Evolutionary conservation across 192 early-diverging fungal species (phyloP).

Genomic region (Gigaspora rosea): DNA sequence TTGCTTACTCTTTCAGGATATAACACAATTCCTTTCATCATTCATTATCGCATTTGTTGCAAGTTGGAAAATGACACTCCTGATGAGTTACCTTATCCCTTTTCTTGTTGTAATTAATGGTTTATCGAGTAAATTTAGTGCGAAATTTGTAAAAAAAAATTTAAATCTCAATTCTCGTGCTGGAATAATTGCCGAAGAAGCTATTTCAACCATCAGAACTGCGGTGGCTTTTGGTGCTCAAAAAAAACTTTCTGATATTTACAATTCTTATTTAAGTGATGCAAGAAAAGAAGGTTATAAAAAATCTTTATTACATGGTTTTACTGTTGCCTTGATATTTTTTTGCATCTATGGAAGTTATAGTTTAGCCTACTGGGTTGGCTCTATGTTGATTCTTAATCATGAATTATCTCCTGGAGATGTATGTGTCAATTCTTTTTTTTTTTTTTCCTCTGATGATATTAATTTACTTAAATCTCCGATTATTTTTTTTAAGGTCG

Average conservation of each 20-base stretch:
- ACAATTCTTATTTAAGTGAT: no score
- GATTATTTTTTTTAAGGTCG: no score
- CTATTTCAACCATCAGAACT: no score
- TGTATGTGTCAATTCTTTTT: no score
- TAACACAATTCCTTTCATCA: conserved; percentile 66
- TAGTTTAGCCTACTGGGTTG: no score
- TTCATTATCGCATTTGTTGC: conserved; percentile 66
- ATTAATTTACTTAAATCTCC: no score
- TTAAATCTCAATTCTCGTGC: no score
- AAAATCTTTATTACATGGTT: conserved; percentile 64
- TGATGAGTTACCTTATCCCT: background rate
- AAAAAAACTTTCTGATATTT: conserved; percentile 66
- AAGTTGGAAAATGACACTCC: conserved; percentile 45
- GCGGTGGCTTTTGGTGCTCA: no score
- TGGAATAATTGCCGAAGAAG: no score
- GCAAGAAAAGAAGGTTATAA: conserved; percentile 57
- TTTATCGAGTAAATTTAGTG: conserved; percentile 49
- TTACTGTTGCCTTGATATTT: conserved; percentile 72
- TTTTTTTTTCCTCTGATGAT: no score
- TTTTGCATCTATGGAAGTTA: conserved; percentile 73
- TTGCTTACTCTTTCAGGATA: conserved; percentile 64
- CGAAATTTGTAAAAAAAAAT: conserved; percentile 45
- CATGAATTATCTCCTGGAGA: no score
- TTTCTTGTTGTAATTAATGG: conserved; percentile 38
- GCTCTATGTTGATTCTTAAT: no score